These are phyloP conservation scores for Jaltomata sinuosa DNA, from an alignment of 257 asterid genomes.

Conservation along the genomic window DNA sequence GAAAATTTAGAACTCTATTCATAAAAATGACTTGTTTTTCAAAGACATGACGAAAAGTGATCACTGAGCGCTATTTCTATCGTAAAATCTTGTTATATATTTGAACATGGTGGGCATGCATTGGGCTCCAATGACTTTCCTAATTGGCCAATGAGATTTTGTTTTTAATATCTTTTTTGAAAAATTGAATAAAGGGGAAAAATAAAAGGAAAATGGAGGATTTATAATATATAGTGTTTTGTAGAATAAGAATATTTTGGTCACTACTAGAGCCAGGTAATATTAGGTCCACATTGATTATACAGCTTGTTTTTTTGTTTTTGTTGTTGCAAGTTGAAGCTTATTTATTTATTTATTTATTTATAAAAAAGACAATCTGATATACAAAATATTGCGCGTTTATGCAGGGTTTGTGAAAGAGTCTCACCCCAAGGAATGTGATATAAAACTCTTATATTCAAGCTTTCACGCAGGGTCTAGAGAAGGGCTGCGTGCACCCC, in stretches of 20 bases:
- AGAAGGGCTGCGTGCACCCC: no score
- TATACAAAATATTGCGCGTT: background rate
- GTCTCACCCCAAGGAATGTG: background rate
- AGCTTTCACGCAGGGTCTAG: background rate
- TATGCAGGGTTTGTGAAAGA: background rate
- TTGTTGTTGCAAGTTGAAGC: background rate
- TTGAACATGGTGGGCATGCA: background rate
- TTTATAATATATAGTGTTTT: background rate
- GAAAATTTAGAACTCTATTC: background rate
- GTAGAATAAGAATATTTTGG: background rate
- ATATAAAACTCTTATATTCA: background rate
- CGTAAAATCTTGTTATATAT: background rate
- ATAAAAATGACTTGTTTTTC: no score
- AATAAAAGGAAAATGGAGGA: background rate
- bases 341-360: background rate
- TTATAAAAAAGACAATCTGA: no score
- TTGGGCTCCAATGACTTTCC: background rate
- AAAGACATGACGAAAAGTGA: no score
- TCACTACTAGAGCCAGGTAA: background rate
- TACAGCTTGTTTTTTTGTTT: background rate
- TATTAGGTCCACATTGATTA: background rate
- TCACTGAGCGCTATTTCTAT: background rate
- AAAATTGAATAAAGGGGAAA: background rate
- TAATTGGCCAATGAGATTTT: background rate
- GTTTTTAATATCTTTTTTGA: background rate